phyloP scores from a whole-genome alignment of 2,329 filamentous ascomycete genomes.

The Trichoderma koningiopsis region DNA sequence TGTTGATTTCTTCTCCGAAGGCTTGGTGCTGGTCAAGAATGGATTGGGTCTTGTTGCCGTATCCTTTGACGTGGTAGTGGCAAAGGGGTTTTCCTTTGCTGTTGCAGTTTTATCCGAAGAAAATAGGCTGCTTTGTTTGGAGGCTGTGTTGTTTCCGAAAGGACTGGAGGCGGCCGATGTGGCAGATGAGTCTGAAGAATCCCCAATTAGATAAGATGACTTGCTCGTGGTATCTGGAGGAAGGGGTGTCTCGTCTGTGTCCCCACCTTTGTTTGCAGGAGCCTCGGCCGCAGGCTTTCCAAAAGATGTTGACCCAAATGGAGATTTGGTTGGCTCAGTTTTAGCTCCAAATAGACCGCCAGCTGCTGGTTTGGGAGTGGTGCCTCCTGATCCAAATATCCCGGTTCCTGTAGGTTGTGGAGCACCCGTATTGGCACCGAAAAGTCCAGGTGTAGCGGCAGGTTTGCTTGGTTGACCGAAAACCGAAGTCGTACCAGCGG shows the following conservation, averaged over 20 bases:
- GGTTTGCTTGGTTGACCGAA: slow-evolving; percentile 42
- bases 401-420: slow-evolving; percentile 32
- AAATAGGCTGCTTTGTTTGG: slow-evolving; percentile 42
- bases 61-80: slow-evolving; percentile 15
- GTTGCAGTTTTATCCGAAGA: slow-evolving; percentile 37
- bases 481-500: slow-evolving; percentile 30
- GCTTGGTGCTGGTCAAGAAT: slow-evolving; percentile 27
- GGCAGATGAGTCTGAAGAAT: slow-evolving; percentile 56
- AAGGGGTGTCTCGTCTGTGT: slow-evolving; percentile 48
- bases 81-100: slow-evolving; percentile 16
- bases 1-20: slow-evolving; percentile 30
- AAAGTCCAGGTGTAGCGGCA: slow-evolving; percentile 33
- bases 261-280: slow-evolving; percentile 43
- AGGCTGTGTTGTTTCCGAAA: slow-evolving; percentile 36
- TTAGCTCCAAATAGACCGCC: slow-evolving; percentile 32
- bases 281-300: slow-evolving; percentile 33
- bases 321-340: slow-evolving; percentile 31
- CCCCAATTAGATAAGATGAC: slow-evolving; percentile 50
- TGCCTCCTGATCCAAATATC: slow-evolving; percentile 31
- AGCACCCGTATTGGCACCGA: slow-evolving; percentile 33
- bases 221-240: slow-evolving; percentile 61
- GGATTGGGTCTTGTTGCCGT: slow-evolving; percentile 6
- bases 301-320: slow-evolving; percentile 33
- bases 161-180: slow-evolving; percentile 41
- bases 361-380: slow-evolving; percentile 29